These are phyloP conservation scores for Phytophthora hibernalis DNA, from an alignment of 352 stramenopile species.

Conservation along the genomic window DNA sequence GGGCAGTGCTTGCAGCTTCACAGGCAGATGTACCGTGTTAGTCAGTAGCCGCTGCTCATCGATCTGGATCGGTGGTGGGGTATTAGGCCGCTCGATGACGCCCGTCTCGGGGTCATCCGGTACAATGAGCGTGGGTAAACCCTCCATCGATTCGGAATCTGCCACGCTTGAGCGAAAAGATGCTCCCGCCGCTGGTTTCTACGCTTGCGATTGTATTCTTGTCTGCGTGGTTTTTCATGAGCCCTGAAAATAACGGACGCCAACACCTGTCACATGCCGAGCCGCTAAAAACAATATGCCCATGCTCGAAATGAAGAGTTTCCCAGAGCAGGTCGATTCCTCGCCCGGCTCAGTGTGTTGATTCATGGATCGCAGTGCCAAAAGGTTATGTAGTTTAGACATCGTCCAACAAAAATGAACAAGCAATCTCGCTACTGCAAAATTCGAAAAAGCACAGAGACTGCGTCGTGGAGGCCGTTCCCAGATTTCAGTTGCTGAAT, in stretches of 20 bases:
- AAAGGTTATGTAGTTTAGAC: neutral
- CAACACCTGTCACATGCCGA: too few relatives aligned
- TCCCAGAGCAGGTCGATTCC: neutral
- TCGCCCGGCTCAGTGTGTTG: conserved; percentile 5
- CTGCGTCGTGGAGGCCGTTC: neutral
- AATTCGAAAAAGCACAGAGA: neutral
- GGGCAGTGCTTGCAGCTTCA: conserved; percentile 26
- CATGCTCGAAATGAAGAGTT: neutral
- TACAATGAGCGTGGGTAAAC: conserved; percentile 69
- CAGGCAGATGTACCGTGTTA: conserved; percentile 24
- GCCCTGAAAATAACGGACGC: conserved; percentile 26
- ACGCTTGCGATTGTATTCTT: conserved; percentile 16
- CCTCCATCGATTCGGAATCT: conserved; percentile 26
- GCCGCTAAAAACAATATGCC: too few relatives aligned
- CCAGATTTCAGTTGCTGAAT: neutral
- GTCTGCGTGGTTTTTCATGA: conserved; percentile 13
- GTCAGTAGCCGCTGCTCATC: conserved; percentile 35
- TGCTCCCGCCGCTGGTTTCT: too few relatives aligned
- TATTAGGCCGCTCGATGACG: conserved; percentile 71
- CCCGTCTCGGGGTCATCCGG: conserved; percentile 71
- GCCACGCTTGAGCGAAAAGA: conserved; percentile 9
- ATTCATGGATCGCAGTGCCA: neutral
- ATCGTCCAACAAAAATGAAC: neutral
- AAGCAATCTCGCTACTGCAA: neutral
- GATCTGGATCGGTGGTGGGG: conserved; percentile 50